A percentile compares a stretch with the other conserved stretches of the same genome.
Conservation (phyloP, 208 protist genomes). For the Trypanosoma platydactyli region DNA sequence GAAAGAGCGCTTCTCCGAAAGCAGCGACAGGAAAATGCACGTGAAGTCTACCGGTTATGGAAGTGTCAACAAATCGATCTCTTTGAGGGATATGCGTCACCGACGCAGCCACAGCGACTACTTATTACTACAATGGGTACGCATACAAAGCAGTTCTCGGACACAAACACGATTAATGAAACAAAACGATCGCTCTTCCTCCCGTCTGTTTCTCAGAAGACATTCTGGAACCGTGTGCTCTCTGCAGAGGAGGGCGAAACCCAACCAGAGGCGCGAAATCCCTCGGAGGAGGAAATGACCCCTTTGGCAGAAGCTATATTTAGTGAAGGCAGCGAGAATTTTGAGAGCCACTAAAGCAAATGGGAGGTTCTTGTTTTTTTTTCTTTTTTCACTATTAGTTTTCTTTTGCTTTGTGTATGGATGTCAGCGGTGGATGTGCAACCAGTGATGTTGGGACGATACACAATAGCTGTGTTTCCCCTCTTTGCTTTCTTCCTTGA, state of each 20-base stretch:
- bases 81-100: slow-evolving; percentile 46
- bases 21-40: slow-evolving; percentile 74
- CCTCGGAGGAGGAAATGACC: neutral
- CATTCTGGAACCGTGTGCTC: slow-evolving; percentile 19
- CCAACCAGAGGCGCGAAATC: neutral
- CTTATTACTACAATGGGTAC: slow-evolving; percentile 22
- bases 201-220: neutral
- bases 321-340: neutral
- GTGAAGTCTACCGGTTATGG: slow-evolving; percentile 81
- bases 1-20: slow-evolving; percentile 45
- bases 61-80: slow-evolving; percentile 75
- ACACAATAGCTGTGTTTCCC: too few relatives aligned
- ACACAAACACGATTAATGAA: neutral
- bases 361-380: slow-evolving; percentile 1
- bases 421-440: too few relatives aligned
- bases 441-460: too few relatives aligned
- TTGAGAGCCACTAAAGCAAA: neutral
- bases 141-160: neutral
- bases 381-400: neutral
- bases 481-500: neutral
- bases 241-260: neutral
- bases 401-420: neutral
- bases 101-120: slow-evolving; percentile 33
- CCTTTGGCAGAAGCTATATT: neutral
- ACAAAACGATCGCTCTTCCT: neutral